These are phyloP conservation scores for Thalassiosira mediterranea DNA, from an alignment of 352 stramenopile species.

Conservation along the genomic window DNA sequence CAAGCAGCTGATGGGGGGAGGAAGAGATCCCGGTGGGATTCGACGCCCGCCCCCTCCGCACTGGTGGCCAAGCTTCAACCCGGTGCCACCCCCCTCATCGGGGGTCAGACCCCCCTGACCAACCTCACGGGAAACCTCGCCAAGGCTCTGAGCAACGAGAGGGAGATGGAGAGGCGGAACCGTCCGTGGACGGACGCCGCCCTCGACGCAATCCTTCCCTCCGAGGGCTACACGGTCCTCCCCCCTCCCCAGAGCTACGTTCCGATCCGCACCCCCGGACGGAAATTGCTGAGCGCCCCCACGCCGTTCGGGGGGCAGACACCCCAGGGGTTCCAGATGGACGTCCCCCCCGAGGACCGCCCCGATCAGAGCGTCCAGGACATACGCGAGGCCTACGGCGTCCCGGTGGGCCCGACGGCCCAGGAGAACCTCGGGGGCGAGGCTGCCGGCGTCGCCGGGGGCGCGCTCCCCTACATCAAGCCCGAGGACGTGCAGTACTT, in stretches of 20 bases:
- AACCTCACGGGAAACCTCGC: constrained; percentile 86
- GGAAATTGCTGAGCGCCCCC: constrained; percentile 94
- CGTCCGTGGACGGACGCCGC: constrained; percentile 94
- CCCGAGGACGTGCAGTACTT: constrained; percentile 99
- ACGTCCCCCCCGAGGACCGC: constrained; percentile 83
- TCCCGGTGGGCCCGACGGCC: constrained; percentile 88
- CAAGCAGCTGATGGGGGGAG: constrained; percentile 74
- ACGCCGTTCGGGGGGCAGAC: constrained; percentile 89
- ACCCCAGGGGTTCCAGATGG: constrained; percentile 87
- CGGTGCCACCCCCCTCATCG: constrained; percentile 30
- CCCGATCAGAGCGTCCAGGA: constrained; percentile 74
- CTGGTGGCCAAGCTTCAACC: constrained; percentile 25
- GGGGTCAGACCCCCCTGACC: constrained; percentile 71
- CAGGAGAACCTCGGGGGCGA: constrained; percentile 75
- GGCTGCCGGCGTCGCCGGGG: constrained; percentile 83
- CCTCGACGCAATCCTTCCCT: constrained; percentile 96
- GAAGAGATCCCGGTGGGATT: constrained; percentile 96
- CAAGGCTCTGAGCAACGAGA: constrained; percentile 93
- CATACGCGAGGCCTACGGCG: constrained; percentile 86
- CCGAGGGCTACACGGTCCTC: constrained; percentile 93
- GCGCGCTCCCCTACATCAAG: constrained; percentile 96
- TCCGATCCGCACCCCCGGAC: constrained; percentile 92
- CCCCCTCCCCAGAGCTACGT: constrained; percentile 94
- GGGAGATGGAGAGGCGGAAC: constrained; percentile 97
- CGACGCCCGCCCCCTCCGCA: constrained; percentile 84